A percentile compares a stretch with the other conserved stretches of the same genome.
Conservation (phyloP, 2,329 filamentous ascomycete genomes). For the Calonectria montana region DNA sequence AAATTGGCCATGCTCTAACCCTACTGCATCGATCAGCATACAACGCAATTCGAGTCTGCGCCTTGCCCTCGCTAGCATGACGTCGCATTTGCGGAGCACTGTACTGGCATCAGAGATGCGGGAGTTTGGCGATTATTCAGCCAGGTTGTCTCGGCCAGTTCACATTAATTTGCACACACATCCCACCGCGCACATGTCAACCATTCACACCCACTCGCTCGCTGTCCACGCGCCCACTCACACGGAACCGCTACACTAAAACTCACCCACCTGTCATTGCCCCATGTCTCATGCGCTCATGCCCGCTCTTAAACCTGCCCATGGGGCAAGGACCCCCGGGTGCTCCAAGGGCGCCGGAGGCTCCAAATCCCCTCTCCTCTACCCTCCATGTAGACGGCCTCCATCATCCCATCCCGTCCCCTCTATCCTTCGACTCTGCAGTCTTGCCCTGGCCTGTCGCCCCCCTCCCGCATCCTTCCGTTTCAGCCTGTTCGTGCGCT, state of each 20-base stretch:
- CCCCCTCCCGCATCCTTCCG: not conserved
- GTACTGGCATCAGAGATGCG: not conserved
- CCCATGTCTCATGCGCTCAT: conserved; percentile 4
- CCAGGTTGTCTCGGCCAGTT: not conserved
- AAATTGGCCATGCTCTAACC: no score
- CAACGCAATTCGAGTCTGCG: no score
- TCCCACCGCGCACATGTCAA: not conserved
- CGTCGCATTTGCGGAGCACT: not conserved
- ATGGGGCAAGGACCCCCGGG: conserved; percentile 1
- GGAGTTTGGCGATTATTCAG: not conserved
- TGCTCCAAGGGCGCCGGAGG: not conserved
- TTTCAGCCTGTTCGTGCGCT: not conserved
- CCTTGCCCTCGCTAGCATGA: no score
- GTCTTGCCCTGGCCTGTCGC: conserved; percentile 1
- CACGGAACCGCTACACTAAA: not conserved
- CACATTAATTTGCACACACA: not conserved
- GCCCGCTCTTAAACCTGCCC: not conserved
- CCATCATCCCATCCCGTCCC: conserved; percentile 4
- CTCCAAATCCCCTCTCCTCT: not conserved
- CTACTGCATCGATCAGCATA: no score
- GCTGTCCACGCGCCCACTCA: not conserved
- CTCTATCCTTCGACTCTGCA: conserved; percentile 5
- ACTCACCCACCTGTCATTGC: not conserved
- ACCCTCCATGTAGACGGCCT: not conserved
- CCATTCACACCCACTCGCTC: not conserved